A percentile compares a stretch with the other conserved stretches of the same genome.
Conservation (phyloP, 495 filamentous ascomycete genomes). For the Neurospora pannonica region DNA sequence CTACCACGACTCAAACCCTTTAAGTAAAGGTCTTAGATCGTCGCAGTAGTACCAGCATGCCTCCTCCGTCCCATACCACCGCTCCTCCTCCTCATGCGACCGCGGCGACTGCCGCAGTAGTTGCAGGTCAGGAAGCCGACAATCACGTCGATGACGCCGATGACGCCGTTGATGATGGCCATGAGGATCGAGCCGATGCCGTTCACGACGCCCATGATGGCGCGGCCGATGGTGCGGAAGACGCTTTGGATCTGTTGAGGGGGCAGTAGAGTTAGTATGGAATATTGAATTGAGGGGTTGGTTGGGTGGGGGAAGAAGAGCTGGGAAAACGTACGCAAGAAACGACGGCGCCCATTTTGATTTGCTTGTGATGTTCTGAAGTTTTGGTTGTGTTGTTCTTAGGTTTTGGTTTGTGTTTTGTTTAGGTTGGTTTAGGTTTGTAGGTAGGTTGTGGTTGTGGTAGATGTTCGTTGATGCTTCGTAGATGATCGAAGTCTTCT, state of each 20-base stretch:
- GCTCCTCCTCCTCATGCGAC: slow-evolving; percentile 10
- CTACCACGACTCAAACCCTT: not conserved
- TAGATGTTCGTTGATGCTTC: slow-evolving; percentile 3
- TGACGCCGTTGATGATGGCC: slow-evolving; percentile 63
- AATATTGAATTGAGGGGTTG: too few relatives aligned
- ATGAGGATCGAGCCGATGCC: slow-evolving; percentile 72
- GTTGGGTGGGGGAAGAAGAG: not conserved
- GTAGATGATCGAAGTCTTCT: slow-evolving; percentile 2
- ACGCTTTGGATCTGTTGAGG: slow-evolving; percentile 58
- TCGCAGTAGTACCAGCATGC: slow-evolving; percentile 13
- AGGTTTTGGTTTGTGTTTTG: slow-evolving; percentile 24
- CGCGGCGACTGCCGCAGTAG: slow-evolving; percentile 26
- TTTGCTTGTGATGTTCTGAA: not conserved
- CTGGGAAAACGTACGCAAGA: slow-evolving; percentile 74
- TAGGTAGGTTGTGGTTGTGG: slow-evolving; percentile 8
- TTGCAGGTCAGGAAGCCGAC: slow-evolving; percentile 84
- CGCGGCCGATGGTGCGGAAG: slow-evolving; percentile 74
- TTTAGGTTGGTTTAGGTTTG: slow-evolving; percentile 3
- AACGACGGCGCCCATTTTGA: slow-evolving; percentile 88
- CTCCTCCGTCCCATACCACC: slow-evolving; percentile 18
- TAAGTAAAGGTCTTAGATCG: slow-evolving; percentile 6
- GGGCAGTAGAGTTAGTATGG: slow-evolving; percentile 7
- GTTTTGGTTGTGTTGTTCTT: slow-evolving; percentile 11
- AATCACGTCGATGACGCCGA: slow-evolving; percentile 71
- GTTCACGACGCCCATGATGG: slow-evolving; percentile 72